These are phyloP conservation scores for Magnusiomyces paraingens DNA, from an alignment of 1,139 yeast species.

Conservation along the genomic window DNA sequence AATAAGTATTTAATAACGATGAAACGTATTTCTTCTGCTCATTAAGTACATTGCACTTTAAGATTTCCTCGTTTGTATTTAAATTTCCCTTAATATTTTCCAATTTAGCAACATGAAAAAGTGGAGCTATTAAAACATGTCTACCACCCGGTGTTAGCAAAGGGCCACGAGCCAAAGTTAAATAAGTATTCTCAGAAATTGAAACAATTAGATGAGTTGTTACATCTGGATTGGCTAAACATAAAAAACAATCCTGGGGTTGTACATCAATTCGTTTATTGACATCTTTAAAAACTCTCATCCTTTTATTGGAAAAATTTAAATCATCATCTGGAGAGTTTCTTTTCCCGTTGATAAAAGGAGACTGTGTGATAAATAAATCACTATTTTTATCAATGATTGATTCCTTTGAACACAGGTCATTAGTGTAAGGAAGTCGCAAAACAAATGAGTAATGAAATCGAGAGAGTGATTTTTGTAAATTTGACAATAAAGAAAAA, in stretches of 20 bases:
- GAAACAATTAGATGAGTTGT: conserved; percentile 78
- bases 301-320: conserved; percentile 3
- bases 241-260: conserved; percentile 57
- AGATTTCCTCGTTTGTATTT: conserved; percentile 18
- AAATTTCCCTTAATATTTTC: conserved; percentile 7
- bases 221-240: conserved; percentile 71
- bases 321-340: conserved; percentile 3
- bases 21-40: conserved; percentile 11
- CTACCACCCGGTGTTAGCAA: conserved; percentile 43
- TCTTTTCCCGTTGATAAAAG: neutral
- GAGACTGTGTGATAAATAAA: neutral
- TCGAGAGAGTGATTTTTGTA: conserved; percentile 5
- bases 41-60: conserved; percentile 19
- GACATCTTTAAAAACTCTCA: neutral
- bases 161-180: conserved; percentile 88
- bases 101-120: conserved; percentile 57
- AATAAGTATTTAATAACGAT: neutral
- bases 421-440: neutral
- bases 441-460: conserved; percentile 6
- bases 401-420: neutral
- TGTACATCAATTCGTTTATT: conserved; percentile 5
- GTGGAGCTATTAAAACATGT: conserved; percentile 78
- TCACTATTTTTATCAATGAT: neutral
- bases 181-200: conserved; percentile 57
- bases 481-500: conserved; percentile 17